Conservation (phyloP, 2,329 filamentous ascomycete species). For the Ophioceras dolichostomum region DNA sequence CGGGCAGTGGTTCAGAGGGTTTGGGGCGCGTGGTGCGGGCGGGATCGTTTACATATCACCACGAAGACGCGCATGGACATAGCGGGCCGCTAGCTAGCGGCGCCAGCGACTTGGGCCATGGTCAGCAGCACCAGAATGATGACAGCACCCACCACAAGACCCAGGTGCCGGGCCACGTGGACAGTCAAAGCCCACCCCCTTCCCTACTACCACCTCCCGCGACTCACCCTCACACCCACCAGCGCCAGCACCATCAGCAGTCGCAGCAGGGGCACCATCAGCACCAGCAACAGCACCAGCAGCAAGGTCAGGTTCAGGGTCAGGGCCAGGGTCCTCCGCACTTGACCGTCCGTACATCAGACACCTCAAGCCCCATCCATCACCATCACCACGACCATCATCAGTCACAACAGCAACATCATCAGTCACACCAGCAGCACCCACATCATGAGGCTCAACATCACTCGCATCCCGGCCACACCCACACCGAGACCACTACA, state of each 20-base stretch:
- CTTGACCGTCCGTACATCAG: slow-evolving; percentile 16
- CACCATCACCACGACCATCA: slow-evolving; percentile 10
- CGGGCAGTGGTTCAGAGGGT: slow-evolving; percentile 34
- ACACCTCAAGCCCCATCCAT: slow-evolving; percentile 17
- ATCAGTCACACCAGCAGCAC: slow-evolving; percentile 1
- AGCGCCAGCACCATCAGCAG: background rate
- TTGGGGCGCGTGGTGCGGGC: slow-evolving; percentile 34
- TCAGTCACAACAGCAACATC: background rate
- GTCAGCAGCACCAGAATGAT: slow-evolving; percentile 17
- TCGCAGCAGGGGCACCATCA: background rate
- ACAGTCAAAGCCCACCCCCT: slow-evolving; percentile 18
- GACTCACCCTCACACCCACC: background rate
- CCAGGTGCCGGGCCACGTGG: slow-evolving; percentile 29
- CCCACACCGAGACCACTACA: too few species aligned
- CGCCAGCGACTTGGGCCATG: too few species aligned
- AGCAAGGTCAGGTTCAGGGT: background rate
- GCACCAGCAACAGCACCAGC: background rate
- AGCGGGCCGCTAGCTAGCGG: slow-evolving; percentile 1
- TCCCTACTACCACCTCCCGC: background rate
- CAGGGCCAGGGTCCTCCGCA: slow-evolving; percentile 7
- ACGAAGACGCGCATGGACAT: slow-evolving; percentile 10
- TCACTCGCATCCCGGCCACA: too few species aligned
- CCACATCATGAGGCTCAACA: slow-evolving; percentile 7
- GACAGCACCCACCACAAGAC: slow-evolving; percentile 25
- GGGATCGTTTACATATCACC: slow-evolving; percentile 32